Conservation (phyloP, 1,284 basidiomycete genomes). For the Austroboletus olivaceoglutinosus region DNA sequence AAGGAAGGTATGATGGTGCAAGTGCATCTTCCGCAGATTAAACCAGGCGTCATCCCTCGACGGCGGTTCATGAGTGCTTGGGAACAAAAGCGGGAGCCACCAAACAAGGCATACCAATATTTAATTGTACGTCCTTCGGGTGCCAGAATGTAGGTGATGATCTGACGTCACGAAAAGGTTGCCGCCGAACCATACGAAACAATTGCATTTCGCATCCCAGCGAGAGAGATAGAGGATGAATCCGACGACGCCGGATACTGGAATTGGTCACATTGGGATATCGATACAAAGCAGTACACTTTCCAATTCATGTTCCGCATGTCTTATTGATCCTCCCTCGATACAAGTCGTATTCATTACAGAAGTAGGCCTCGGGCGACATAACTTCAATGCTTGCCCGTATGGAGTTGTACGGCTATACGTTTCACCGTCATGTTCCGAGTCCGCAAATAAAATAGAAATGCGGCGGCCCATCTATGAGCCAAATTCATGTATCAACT, state of each 20-base stretch:
- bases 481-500: conserved; percentile 1
- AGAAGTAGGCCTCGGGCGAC: neutral
- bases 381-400: conserved; percentile 8
- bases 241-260: conserved; percentile 85
- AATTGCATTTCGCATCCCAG: conserved; percentile 96
- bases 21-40: conserved; percentile 94
- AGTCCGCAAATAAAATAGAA: neutral
- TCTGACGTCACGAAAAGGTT: conserved; percentile 54
- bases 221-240: conserved; percentile 96
- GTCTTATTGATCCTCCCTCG: conserved; percentile 27
- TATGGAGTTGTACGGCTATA: neutral
- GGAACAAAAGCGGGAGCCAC: conserved; percentile 95
- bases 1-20: conserved; percentile 97
- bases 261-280: conserved; percentile 98
- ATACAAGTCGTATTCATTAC: conserved; percentile 20
- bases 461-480: neutral
- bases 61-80: conserved; percentile 97
- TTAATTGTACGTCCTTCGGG: conserved; percentile 72
- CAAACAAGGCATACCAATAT: conserved; percentile 96
- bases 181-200: conserved; percentile 99
- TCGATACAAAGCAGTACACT: conserved; percentile 93
- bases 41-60: conserved; percentile 79
- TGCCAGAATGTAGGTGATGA: conserved; percentile 1
- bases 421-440: conserved; percentile 1
- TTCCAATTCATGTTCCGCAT: conserved; percentile 92